Evolutionary conservation across 345 rosid species (phyloP).

Genomic region (Ceriops tagal): DNA sequence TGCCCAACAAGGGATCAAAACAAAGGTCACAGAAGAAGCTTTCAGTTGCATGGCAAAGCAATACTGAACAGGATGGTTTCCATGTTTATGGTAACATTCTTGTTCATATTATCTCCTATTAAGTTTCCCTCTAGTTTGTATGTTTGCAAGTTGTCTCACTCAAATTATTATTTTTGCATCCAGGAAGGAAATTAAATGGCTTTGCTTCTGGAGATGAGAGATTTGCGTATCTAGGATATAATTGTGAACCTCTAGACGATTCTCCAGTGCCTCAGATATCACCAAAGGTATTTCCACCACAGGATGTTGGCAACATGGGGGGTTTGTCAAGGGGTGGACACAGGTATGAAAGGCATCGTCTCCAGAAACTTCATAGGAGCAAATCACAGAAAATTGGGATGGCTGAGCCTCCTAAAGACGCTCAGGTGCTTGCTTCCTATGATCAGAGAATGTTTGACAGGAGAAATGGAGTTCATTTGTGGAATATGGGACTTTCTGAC

Average conservation of each 20-base stretch:
- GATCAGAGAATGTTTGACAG: slow-evolving; percentile 40
- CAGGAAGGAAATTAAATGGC: slow-evolving; percentile 78
- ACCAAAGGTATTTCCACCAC: slow-evolving; percentile 36
- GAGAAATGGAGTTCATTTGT: slow-evolving; percentile 42
- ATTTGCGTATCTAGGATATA: slow-evolving; percentile 40
- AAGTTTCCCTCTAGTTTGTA: background rate
- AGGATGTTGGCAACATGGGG: slow-evolving; percentile 38
- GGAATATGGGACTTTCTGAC: slow-evolving; percentile 49
- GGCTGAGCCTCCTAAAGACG: slow-evolving; percentile 25
- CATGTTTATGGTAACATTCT: slow-evolving; percentile 41
- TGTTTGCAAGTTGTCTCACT: slow-evolving; percentile 3
- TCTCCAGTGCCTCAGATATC: slow-evolving; percentile 48
- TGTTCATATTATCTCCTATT: background rate
- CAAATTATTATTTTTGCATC: slow-evolving; percentile 19
- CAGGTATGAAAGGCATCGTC: slow-evolving; percentile 45
- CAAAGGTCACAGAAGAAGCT: slow-evolving; percentile 74
- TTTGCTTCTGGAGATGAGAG: slow-evolving; percentile 68
- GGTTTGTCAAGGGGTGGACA: slow-evolving; percentile 41
- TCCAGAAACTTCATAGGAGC: slow-evolving; percentile 46
- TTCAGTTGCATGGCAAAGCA: slow-evolving; percentile 58
- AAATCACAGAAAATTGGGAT: slow-evolving; percentile 44
- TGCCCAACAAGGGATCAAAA: slow-evolving; percentile 80
- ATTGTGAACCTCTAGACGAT: slow-evolving; percentile 55
- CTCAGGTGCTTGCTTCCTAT: slow-evolving; percentile 29
- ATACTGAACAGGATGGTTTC: slow-evolving; percentile 49